These are phyloP conservation scores for Globisporangium viniferum DNA, from an alignment of 352 stramenopile species.

Conservation along the genomic window DNA sequence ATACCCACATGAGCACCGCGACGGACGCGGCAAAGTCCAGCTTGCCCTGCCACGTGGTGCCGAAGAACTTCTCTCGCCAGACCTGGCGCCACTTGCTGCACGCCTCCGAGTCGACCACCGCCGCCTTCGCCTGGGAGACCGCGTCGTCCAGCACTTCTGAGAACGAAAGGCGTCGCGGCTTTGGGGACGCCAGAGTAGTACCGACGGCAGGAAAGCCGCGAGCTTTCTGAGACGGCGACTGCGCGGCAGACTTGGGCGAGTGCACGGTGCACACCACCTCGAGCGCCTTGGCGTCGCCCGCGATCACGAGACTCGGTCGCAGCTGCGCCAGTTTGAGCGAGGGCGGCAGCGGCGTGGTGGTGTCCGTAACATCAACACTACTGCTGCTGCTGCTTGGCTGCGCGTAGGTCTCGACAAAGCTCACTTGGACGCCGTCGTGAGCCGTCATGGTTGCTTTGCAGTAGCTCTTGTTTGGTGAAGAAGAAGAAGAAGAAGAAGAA, in stretches of 20 bases:
- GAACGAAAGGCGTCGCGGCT: constrained; percentile 7
- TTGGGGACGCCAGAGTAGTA: background rate
- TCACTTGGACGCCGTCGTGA: constrained; percentile 16
- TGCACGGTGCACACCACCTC: constrained; percentile 32
- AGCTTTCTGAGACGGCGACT: constrained; percentile 1
- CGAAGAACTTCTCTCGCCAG: constrained; percentile 11
- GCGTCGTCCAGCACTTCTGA: constrained; percentile 5
- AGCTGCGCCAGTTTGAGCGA: constrained; percentile 12
- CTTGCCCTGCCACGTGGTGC: background rate
- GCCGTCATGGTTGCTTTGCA: constrained; percentile 1
- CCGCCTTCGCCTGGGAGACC: background rate
- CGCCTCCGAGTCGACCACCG: background rate
- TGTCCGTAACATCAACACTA: background rate
- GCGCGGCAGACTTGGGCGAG: constrained; percentile 22
- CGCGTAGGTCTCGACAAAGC: constrained; percentile 31
- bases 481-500: no score
- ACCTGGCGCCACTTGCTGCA: constrained; percentile 6
- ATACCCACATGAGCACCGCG: constrained; percentile 7
- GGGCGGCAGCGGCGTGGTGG: background rate
- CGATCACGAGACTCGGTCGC: constrained; percentile 28
- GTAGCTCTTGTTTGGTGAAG: background rate
- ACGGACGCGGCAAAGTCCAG: constrained; percentile 8
- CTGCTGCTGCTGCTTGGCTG: constrained; percentile 18
- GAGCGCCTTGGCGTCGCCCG: constrained; percentile 24
- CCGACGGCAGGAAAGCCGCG: background rate